Conservation (phyloP, 345 rosid species). For the Boechera retrofracta region DNA sequence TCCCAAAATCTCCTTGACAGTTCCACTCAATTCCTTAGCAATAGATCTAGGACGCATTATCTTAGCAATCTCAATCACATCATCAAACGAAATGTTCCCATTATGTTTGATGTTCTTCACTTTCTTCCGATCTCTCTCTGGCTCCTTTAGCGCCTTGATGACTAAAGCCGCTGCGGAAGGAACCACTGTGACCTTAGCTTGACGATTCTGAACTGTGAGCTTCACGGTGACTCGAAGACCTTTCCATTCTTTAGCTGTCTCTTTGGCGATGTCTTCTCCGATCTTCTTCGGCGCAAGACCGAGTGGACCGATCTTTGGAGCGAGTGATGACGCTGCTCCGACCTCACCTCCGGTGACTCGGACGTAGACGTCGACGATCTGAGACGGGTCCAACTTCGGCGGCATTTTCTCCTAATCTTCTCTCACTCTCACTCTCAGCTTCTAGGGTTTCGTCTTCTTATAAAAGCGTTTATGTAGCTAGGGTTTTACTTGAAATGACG, state of each 20-base stretch:
- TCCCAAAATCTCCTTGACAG: slow-evolving; percentile 66
- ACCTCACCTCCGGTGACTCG: slow-evolving; percentile 78
- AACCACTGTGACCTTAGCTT: slow-evolving; percentile 67
- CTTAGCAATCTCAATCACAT: slow-evolving; percentile 63
- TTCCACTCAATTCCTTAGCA: slow-evolving; percentile 61
- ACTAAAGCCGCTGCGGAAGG: slow-evolving; percentile 72
- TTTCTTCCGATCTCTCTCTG: slow-evolving; percentile 65
- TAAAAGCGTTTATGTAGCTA: background rate
- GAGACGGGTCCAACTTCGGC: slow-evolving; percentile 72
- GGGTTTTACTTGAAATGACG: slow-evolving; percentile 12
- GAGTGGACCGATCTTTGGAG: slow-evolving; percentile 75
- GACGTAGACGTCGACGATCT: slow-evolving; percentile 68
- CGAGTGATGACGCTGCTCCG: slow-evolving; percentile 70
- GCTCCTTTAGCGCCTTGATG: slow-evolving; percentile 67
- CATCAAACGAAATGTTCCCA: slow-evolving; percentile 61
- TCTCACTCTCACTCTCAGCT: slow-evolving; percentile 24
- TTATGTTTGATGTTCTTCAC: slow-evolving; percentile 54
- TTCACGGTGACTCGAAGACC: slow-evolving; percentile 69
- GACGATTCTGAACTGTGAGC: slow-evolving; percentile 73
- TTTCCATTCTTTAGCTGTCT: slow-evolving; percentile 78
- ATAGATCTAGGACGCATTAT: slow-evolving; percentile 60
- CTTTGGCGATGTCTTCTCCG: slow-evolving; percentile 79
- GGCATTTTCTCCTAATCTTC: slow-evolving; percentile 48
- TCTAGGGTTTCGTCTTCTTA: slow-evolving; percentile 35
- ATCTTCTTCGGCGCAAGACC: slow-evolving; percentile 85